Evolutionary conservation across 257 asterid species (phyloP).

Genomic region (Petrea volubilis): DNA sequence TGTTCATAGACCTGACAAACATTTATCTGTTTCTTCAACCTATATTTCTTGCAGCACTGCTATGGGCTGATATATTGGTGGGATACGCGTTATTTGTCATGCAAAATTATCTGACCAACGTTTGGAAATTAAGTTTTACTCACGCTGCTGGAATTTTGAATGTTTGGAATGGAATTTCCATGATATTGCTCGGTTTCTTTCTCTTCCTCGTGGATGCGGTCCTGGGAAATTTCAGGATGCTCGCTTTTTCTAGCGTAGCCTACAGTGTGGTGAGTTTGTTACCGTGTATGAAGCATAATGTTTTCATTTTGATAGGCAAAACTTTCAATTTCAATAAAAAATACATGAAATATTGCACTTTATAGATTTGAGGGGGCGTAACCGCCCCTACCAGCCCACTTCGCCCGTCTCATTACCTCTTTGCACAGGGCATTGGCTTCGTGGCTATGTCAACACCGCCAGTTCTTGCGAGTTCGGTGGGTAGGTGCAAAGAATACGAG

Average conservation of each 20-base stretch:
- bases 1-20: neutral
- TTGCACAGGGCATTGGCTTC: constrained; percentile 50
- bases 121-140: constrained; percentile 56
- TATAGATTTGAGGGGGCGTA: too few species aligned
- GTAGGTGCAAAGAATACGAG: constrained; percentile 43
- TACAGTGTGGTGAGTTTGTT: constrained; percentile 42
- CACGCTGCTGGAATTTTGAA: constrained; percentile 56
- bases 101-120: constrained; percentile 51
- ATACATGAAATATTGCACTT: too few species aligned
- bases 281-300: too few species aligned
- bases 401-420: too few species aligned
- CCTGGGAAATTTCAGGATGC: constrained; percentile 36
- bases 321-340: too few species aligned
- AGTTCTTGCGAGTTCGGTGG: constrained; percentile 33
- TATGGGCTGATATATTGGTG: constrained; percentile 32
- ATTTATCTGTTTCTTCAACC: neutral
- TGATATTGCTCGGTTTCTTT: constrained; percentile 24
- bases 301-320: too few species aligned
- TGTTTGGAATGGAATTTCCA: constrained; percentile 40
- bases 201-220: constrained; percentile 32
- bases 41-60: constrained; percentile 38
- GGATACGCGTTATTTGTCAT: constrained; percentile 42
- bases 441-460: constrained; percentile 62
- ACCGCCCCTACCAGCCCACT: too few species aligned
- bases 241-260: constrained; percentile 44